A percentile compares a stretch with the other conserved stretches of the same genome.
Evolutionary conservation across 2,329 filamentous ascomycete species (phyloP).

Genomic region (Diaporthe sp.): DNA sequence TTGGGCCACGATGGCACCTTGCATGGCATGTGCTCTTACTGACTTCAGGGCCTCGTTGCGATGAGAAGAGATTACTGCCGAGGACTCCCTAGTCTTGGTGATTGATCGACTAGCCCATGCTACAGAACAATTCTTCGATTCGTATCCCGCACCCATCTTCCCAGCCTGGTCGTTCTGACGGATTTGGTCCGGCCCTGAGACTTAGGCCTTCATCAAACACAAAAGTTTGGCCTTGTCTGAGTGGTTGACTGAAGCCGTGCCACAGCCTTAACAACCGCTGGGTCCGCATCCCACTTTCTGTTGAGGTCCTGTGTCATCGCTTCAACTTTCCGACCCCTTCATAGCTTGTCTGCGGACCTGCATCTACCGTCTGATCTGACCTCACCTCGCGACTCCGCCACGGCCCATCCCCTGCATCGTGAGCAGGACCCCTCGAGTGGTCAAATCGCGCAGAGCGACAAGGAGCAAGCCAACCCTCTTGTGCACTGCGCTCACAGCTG

Average conservation of each 20-base stretch:
- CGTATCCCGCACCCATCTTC: background rate
- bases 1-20: slow-evolving; percentile 31
- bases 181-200: background rate
- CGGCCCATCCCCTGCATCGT: slow-evolving; percentile 25
- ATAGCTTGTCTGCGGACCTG: slow-evolving; percentile 28
- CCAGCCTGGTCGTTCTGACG: slow-evolving; percentile 9
- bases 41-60: slow-evolving; percentile 19
- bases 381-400: slow-evolving; percentile 34
- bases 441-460: background rate
- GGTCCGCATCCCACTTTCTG: slow-evolving; percentile 19
- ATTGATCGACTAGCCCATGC: slow-evolving; percentile 31
- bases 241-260: slow-evolving; percentile 9
- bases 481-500: slow-evolving; percentile 14
- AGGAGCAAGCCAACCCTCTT: background rate
- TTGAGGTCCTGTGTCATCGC: slow-evolving; percentile 24
- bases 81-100: slow-evolving; percentile 15
- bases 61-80: slow-evolving; percentile 21
- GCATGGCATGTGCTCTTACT: slow-evolving; percentile 20
- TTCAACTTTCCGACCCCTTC: slow-evolving; percentile 4
- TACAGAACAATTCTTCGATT: slow-evolving; percentile 28
- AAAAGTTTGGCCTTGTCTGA: slow-evolving; percentile 6
- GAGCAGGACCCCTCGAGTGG: slow-evolving; percentile 12
- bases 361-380: slow-evolving; percentile 29
- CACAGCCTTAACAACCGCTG: slow-evolving; percentile 27
- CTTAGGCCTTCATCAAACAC: slow-evolving; percentile 21